Base-by-base conservation (phyloP, 805 yeast genomes). In the Kluyveromyces starmeri region DNA sequence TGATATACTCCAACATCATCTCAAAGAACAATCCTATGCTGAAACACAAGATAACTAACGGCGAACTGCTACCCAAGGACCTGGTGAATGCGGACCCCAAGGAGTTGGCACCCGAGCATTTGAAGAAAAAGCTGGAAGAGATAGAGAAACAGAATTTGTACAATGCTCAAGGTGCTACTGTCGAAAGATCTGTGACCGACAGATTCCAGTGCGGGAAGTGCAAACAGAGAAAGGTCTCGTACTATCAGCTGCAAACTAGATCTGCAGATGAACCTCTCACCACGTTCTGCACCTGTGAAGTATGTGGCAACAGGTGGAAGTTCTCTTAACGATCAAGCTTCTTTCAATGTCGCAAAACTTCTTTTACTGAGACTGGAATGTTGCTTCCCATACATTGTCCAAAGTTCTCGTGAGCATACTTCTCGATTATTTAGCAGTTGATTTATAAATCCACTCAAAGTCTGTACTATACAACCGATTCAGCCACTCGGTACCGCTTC, bases 261-360 rank as follows among this genome's bases (percentile, higher is more conserved):
- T 83, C 95, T 38, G 98, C 98, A 13, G 98, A 92, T 74, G 98
- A 92, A 62, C 98, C 98, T 40, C 72, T 92, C 51, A 92, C 98
- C 6, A 92, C 98, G 1, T 92, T 92, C 58, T 92, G 98, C 67
- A 88, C 96, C 3, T 92, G 98, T 66, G 96, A 88, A 53, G 84
- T 75, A 45, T 92, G 98, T 66, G 97, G 97, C 43, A 85, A 92
- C 55, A 75, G 97, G 60, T 92, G 98, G 98, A 92, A 92, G 62
- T 92, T 92, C 56, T 83, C 94, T 20, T 88, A 58, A 20, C 16
- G 28, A 10, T 6, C 6, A 7, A n/a, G 11, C 13, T 5, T 6
- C 26, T 10, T 23, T 23, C 11, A 23, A 6, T 23, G 6, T 23
- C 13, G 13, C 26, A 14, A 23, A 23, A 10, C 5, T 7, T n/a